These are phyloP conservation scores for Persicaria tinctoria DNA, from an alignment of 148 eudicot species.

Conservation along the genomic window DNA sequence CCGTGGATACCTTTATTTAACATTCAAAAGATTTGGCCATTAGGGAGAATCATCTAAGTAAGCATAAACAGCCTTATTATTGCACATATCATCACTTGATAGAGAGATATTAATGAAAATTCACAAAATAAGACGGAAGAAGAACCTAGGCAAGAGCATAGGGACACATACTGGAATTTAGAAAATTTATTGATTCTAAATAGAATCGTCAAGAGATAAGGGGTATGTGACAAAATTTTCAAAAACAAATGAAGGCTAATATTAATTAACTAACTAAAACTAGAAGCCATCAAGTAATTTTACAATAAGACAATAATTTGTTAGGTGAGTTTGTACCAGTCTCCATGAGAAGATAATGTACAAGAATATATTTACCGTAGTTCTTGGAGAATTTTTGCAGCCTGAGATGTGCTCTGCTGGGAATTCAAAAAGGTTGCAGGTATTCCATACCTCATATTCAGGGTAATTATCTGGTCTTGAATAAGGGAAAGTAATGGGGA, in stretches of 20 bases:
- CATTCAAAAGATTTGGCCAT: background rate
- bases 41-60: background rate
- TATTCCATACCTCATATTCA: conserved; percentile 84
- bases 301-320: background rate
- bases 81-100: background rate
- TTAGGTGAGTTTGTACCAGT: background rate
- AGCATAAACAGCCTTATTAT: background rate
- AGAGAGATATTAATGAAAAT: background rate
- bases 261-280: background rate
- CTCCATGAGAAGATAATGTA: conserved; percentile 3
- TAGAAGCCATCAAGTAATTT: background rate
- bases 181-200: background rate
- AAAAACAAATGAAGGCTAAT: background rate
- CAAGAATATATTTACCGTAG: conserved; percentile 41
- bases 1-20: too few relatives aligned
- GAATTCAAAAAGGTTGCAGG: conserved; percentile 94
- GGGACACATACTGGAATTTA: background rate
- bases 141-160: background rate
- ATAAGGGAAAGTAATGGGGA: conserved; percentile 96
- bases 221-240: background rate
- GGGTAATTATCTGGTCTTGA: conserved; percentile 94
- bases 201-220: background rate
- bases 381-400: conserved; percentile 80
- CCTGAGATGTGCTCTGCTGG: conserved; percentile 84
- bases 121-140: background rate